A percentile compares a stretch with the other conserved stretches of the same genome.
These are phyloP conservation scores for Pezicula radicicola DNA, from an alignment of 2,329 filamentous ascomycete species.

Conservation along the genomic window DNA sequence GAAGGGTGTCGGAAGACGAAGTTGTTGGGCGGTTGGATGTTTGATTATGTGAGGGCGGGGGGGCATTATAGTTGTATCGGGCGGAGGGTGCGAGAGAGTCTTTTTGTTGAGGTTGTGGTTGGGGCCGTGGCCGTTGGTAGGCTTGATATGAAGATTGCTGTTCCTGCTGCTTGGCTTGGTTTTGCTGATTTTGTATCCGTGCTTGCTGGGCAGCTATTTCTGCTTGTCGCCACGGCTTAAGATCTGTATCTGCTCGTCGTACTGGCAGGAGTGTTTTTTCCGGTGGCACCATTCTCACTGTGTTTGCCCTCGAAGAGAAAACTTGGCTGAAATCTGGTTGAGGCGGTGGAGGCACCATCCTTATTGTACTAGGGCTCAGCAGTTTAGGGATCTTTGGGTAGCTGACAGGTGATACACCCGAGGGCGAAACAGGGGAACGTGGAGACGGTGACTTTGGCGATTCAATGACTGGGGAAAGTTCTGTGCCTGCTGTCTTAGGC, in stretches of 20 bases:
- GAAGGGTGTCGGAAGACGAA: not conserved
- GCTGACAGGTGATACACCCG: conserved; percentile 8
- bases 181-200: conserved; percentile 1
- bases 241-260: not conserved
- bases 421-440: conserved; percentile 10
- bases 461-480: conserved; percentile 27
- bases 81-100: not conserved
- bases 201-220: conserved; percentile 19
- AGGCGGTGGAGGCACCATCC: conserved; percentile 16
- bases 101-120: conserved; percentile 5
- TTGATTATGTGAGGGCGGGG: conserved; percentile 3
- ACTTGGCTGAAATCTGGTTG: conserved; percentile 14
- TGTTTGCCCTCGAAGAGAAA: not conserved
- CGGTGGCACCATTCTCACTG: not conserved
- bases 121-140: not conserved
- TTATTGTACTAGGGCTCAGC: not conserved
- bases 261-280: not conserved
- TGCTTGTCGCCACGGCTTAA: conserved; percentile 21
- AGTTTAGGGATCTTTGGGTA: conserved; percentile 10
- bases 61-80: not conserved
- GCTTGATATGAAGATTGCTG: not conserved
- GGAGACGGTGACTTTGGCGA: conserved; percentile 13
- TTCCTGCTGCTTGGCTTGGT: conserved; percentile 6
- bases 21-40: conserved; percentile 9
- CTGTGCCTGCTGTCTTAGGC: conserved; percentile 10